Base-by-base conservation (phyloP, 2,329 filamentous ascomycete genomes). In the Aspergillus latus region DNA sequence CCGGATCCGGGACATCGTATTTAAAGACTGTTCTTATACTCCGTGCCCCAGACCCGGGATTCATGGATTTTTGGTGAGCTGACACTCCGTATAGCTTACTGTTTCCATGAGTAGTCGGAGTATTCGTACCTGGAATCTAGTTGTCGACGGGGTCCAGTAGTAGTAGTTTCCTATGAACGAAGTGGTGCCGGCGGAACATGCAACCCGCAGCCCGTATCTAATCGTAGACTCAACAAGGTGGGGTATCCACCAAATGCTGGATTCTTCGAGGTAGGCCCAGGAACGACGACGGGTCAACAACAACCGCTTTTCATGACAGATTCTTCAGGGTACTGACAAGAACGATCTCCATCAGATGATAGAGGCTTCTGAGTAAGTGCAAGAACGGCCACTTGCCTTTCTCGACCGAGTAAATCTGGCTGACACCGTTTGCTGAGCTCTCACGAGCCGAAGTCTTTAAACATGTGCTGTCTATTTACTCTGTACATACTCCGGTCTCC, bases 251-350 rank as follows among this genome's bases (percentile, higher is more conserved):
- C 37, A 45, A 40, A 57, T 57, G 54, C 51, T 57, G 45, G 45
- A 57, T 53, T 57, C 49, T 57, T 52, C 54, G 49, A 49, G 36
- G 54, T 57, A 57, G 37, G 54, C 30, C 45, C 49, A 49, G 46
- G 54, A 53, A 48, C 54, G 54, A 47, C 21, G 21, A 21, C 21
- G 21, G 21, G 44, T 21, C 44, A 47, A 34, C 44, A 29, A 48
- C 49, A 29, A 21, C 48, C 34, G 34, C 32, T 37, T 34, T 52
- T 52, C 54, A 48, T 47, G 52, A 54, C 30, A 34, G 37, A 49
- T 48, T 54, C 52, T 54, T 48, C 52, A 49, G 29, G 28, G 52
- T 54, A 54, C 29, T 7, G 29, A 34, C 52, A 49, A 54, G 52
- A 42, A 54, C 39, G 46, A 47, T 43, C 45, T 21, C 34, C 52